Base-by-base conservation (phyloP, 202 grass and related monocot genomes). In the Digitaria exilis region DNA sequence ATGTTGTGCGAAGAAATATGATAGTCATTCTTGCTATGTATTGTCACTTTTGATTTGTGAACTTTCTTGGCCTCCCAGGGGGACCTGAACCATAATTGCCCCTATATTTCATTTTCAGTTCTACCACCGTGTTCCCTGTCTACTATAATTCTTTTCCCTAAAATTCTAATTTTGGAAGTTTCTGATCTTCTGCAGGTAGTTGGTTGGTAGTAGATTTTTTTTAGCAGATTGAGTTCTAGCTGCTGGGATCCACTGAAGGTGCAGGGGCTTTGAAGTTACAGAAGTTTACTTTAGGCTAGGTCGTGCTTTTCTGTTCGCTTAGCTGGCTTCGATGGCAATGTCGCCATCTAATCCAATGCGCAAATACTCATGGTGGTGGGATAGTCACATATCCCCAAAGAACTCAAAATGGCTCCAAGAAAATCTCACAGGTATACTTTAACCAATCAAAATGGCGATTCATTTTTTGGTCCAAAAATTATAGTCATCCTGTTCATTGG, bases 341-440 rank as follows among this genome's bases (percentile, higher is more conserved):
- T 87, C 86, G n/a, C 82, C 82, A 19, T 89, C 83, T 30, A 90
- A 92, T 64, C 90, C 95, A 2, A 95, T 88, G 82, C 80, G 88
- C 72, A 93, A 89, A 77, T 98, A 99, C 68, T 99, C 96, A 4
- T 99, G 96, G 96, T 99, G 96, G 96, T 99, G 96, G 96, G 96
- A 96, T 73, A 96, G 96, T 80, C 93, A 96, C 82, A 96, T 99
- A 84, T 85, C 84, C 51, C 89, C 96, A 3, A 99, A 99, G 55
- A 95, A 99, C 66, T 99, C 96, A 0, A 96, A 96, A 99, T 99
- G 96, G 96, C 96, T 99, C 49, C 89, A 94, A 44, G 96, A 96
- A 80, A 99, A 99, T 78, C 93, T 99, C 62, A 82, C 91, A 63
- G 96, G 93, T 94, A 89, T 74, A 61, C 35, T 35, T 82, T 90